phyloP scores from a whole-genome alignment of 1,284 basidiomycete species.

The Athelia sp. region DNA sequence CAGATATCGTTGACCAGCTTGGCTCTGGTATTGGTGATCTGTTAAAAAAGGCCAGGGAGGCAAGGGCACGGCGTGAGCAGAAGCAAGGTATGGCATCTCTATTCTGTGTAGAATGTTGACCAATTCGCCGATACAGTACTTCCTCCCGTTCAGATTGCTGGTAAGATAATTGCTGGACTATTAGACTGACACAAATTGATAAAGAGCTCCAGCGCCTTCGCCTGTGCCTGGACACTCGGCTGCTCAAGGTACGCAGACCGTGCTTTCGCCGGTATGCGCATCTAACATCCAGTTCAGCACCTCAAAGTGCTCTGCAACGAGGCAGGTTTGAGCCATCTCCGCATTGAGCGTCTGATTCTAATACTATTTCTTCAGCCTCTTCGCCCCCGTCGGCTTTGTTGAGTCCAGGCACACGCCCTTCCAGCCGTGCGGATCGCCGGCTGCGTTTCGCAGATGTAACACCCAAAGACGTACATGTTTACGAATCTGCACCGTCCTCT shows the following conservation, averaged over 20 bases:
- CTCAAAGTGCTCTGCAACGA: not conserved
- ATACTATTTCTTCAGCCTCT: conserved; percentile 15
- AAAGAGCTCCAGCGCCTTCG: too few species aligned
- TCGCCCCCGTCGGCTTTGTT: conserved; percentile 19
- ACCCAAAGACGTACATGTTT: conserved; percentile 60
- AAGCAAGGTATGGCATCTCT: too few species aligned
- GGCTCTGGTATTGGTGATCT: conserved; percentile 44
- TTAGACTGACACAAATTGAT: too few species aligned
- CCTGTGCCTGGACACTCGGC: too few species aligned
- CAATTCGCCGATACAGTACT: too few species aligned
- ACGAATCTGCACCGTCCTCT: conserved; percentile 73
- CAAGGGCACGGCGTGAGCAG: conserved; percentile 18
- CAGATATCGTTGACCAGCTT: conserved; percentile 49
- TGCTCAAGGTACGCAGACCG: too few species aligned
- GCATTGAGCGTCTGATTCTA: conserved; percentile 5
- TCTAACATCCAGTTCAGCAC: not conserved
- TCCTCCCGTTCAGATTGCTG: too few species aligned
- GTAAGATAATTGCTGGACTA: too few species aligned
- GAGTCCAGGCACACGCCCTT: conserved; percentile 31
- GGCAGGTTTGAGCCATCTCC: not conserved
- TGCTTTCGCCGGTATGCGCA: not conserved
- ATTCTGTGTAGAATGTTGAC: too few species aligned
- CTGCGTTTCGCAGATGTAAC: conserved; percentile 53
- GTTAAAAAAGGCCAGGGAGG: conserved; percentile 37
- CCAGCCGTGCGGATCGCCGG: conserved; percentile 35